These are phyloP conservation scores for Coniochaeta ligniaria DNA, from an alignment of 2,329 filamentous ascomycete species.

Conservation along the genomic window DNA sequence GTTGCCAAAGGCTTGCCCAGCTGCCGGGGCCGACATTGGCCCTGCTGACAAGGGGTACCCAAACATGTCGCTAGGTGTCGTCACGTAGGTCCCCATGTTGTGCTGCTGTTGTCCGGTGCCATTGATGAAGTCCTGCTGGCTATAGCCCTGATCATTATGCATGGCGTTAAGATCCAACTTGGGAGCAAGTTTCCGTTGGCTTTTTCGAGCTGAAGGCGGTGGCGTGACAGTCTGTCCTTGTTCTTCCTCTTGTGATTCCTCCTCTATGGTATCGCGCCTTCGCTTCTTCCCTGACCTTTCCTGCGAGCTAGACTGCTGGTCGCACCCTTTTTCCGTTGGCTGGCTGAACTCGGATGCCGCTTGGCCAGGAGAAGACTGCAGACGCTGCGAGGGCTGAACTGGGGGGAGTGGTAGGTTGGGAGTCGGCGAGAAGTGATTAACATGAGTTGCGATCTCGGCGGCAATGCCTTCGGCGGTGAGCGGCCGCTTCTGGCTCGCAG, in stretches of 20 bases:
- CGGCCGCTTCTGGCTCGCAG: constrained; percentile 37
- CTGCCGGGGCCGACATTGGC: constrained; percentile 44
- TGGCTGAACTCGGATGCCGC: constrained; percentile 22
- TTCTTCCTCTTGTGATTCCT: constrained; percentile 19
- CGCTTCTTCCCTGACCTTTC: constrained; percentile 34
- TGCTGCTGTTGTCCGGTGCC: constrained; percentile 28
- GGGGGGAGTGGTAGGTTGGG: constrained; percentile 47
- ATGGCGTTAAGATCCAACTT: constrained; percentile 39
- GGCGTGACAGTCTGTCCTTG: constrained; percentile 50
- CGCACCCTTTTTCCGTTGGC: constrained; percentile 15
- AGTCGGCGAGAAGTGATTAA: constrained; percentile 51
- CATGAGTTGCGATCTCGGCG: constrained; percentile 51
- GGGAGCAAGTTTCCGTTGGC: constrained; percentile 45
- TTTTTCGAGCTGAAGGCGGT: constrained; percentile 50
- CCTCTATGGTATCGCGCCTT: constrained; percentile 28
- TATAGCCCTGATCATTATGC: constrained; percentile 51
- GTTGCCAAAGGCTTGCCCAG: constrained; percentile 35
- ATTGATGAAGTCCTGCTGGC: constrained; percentile 44
- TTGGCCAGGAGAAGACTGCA: constrained; percentile 50
- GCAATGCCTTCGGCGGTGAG: constrained; percentile 42
- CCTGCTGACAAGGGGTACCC: constrained; percentile 54
- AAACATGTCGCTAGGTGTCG: constrained; percentile 47
- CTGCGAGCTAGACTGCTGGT: constrained; percentile 14
- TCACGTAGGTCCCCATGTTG: constrained; percentile 35
- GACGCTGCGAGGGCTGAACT: constrained; percentile 49